Evolutionary conservation across 257 asterid genomes (phyloP).

Genomic region (Thymus mandschuricus): DNA sequence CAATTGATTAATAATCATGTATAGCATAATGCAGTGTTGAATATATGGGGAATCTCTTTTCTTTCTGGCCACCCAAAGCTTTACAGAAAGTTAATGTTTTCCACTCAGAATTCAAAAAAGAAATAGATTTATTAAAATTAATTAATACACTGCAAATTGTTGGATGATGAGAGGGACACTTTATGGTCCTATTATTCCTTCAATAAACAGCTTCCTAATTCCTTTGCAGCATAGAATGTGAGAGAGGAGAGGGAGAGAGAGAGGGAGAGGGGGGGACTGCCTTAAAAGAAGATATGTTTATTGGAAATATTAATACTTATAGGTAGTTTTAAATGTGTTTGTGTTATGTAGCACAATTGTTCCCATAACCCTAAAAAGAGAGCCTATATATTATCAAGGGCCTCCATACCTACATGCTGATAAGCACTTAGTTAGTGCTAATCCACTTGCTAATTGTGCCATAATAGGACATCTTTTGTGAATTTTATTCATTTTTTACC

Average conservation of each 20-base stretch:
- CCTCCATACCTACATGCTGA: constrained; percentile 40
- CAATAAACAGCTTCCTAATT: constrained; percentile 34
- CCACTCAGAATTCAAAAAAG: constrained; percentile 42
- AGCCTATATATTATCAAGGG: constrained; percentile 24
- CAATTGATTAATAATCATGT: not conserved
- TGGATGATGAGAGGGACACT: constrained; percentile 46
- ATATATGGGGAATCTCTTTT: constrained; percentile 36
- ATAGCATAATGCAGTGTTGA: constrained; percentile 4
- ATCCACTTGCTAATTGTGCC: constrained; percentile 39
- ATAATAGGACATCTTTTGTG: constrained; percentile 8
- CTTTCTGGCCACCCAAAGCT: constrained; percentile 44
- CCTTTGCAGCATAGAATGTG: constrained; percentile 35
- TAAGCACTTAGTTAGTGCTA: constrained; percentile 40
- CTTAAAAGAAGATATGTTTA: too few species aligned
- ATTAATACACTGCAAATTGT: constrained; percentile 28
- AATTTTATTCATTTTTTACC: not conserved
- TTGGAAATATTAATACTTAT: too few species aligned
- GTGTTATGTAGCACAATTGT: constrained; percentile 18
- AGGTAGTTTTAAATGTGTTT: not conserved
- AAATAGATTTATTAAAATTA: not conserved
- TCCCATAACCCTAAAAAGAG: constrained; percentile 37
- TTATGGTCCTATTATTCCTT: constrained; percentile 47
- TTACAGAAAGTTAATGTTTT: constrained; percentile 46
- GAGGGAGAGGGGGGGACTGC: too few species aligned
- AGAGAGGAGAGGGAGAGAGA: constrained; percentile 14